Evolutionary conservation across 345 rosid species (phyloP).

Genomic region (Salix suchowensis): DNA sequence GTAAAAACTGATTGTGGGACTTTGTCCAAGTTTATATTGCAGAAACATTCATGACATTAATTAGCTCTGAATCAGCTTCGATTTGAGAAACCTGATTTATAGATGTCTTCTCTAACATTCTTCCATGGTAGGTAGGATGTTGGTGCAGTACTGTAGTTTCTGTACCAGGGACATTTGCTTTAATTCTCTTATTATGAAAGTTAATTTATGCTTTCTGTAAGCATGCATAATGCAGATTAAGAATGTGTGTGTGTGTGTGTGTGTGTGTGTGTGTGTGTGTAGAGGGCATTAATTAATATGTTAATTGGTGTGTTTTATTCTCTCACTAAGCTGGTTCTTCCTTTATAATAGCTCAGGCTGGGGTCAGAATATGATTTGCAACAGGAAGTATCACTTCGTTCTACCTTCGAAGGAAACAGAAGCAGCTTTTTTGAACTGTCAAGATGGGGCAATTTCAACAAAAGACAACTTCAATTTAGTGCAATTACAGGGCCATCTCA

Average conservation of each 20-base stretch:
- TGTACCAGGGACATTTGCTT: no score
- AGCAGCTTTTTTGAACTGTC: conserved; percentile 38
- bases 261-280: no score
- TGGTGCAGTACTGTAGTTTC: background rate
- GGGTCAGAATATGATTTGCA: conserved; percentile 77
- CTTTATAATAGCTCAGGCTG: conserved; percentile 52
- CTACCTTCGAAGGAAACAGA: conserved; percentile 62
- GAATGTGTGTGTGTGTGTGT: no score
- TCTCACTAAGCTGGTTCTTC: conserved; percentile 3
- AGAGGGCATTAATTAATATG: background rate
- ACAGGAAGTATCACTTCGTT: conserved; percentile 86
- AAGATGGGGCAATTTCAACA: conserved; percentile 23
- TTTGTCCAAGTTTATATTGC: no score
- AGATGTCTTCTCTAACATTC: background rate
- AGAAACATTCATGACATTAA: no score
- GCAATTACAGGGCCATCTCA: conserved; percentile 48
- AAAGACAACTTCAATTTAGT: conserved; percentile 43
- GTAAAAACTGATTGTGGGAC: no score
- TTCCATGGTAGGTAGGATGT: background rate
- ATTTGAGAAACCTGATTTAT: no score
- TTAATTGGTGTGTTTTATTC: background rate
- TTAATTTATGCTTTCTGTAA: no score
- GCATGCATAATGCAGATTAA: no score
- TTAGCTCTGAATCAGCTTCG: no score
- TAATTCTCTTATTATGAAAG: no score